These are phyloP conservation scores for Boletellus dicymbophilus DNA, from an alignment of 1,284 basidiomycete species.

Conservation along the genomic window DNA sequence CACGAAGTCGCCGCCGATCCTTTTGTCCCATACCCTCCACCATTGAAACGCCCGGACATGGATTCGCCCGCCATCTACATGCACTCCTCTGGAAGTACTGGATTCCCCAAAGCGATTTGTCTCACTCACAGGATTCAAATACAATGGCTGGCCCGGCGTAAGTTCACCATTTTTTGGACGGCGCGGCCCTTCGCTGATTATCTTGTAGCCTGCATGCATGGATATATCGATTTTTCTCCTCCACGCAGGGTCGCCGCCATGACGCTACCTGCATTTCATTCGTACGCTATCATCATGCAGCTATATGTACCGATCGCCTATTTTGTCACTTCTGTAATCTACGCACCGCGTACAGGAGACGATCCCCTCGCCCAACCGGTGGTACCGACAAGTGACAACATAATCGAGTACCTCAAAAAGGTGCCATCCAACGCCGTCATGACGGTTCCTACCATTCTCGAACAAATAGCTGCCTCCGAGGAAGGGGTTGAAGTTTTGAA, in stretches of 20 bases:
- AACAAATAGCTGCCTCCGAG: constrained; percentile 16
- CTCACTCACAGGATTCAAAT: constrained; percentile 25
- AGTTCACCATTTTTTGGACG: constrained; percentile 1
- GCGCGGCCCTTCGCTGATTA: background rate
- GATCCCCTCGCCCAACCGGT: constrained; percentile 15
- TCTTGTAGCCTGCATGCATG: background rate
- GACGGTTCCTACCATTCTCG: constrained; percentile 25
- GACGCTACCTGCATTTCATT: constrained; percentile 29
- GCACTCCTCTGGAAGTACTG: constrained; percentile 42
- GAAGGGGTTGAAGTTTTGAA: constrained; percentile 11
- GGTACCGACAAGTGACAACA: constrained; percentile 19
- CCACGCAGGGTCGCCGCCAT: constrained; percentile 25
- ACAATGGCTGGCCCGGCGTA: constrained; percentile 25
- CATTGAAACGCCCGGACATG: constrained; percentile 13
- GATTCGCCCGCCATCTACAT: constrained; percentile 30
- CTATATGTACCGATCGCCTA: constrained; percentile 19
- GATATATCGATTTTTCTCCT: background rate
- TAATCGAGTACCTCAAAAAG: constrained; percentile 11
- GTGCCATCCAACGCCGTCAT: constrained; percentile 8
- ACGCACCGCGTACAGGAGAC: constrained; percentile 13
- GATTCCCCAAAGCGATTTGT: constrained; percentile 37
- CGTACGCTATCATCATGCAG: constrained; percentile 16
- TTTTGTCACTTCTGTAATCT: constrained; percentile 13
- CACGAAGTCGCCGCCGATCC: constrained; percentile 24
- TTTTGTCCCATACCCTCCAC: constrained; percentile 31